Conservation (phyloP, 73 alveolate genomes). For the Paramecium primaurelia region DNA sequence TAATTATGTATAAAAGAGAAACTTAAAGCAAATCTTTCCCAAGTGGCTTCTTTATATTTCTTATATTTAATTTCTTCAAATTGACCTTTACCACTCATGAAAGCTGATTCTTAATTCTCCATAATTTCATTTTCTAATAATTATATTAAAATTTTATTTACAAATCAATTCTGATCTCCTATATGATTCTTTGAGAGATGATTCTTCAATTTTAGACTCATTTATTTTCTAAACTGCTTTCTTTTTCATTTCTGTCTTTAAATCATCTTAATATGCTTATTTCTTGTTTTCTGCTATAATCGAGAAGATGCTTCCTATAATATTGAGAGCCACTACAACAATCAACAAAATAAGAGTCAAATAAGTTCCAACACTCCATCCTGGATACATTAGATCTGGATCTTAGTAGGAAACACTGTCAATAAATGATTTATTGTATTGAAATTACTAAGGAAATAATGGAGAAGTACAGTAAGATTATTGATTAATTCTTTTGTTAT, state of each 20-base stretch:
- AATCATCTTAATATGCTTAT: background rate
- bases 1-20: constrained; percentile 8
- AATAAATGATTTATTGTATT: background rate
- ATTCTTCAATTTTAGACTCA: background rate
- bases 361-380: background rate
- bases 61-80: background rate
- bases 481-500: background rate
- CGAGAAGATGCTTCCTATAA: background rate
- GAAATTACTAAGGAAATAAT: background rate
- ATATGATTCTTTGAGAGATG: background rate
- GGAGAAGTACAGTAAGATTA: background rate
- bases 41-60: background rate
- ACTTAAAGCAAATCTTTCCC: background rate
- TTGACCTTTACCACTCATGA: background rate
- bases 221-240: background rate
- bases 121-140: background rate
- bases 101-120: background rate
- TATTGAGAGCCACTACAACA: background rate
- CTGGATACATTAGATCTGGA: background rate
- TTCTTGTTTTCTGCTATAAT: background rate
- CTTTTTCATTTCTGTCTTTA: background rate
- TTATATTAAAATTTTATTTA: background rate
- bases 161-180: background rate
- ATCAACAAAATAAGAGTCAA: background rate
- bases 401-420: background rate